A percentile compares a stretch with the other conserved stretches of the same genome.
These are phyloP conservation scores for Setaria viridis DNA, from an alignment of 202 grass and related monocot genomes.

Conservation along the genomic window DNA sequence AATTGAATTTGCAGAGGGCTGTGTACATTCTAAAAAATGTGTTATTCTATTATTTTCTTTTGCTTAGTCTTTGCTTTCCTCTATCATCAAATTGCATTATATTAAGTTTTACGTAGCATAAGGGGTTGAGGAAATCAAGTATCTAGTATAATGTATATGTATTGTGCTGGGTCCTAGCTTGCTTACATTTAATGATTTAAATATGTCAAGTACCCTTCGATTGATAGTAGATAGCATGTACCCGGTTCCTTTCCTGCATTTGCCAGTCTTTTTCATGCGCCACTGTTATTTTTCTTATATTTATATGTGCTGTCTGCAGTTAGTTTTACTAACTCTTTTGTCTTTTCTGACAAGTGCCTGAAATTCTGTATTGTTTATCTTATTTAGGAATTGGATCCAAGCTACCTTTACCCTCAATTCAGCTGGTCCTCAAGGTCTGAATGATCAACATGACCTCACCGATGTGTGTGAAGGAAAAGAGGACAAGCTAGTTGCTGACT, in stretches of 20 bases:
- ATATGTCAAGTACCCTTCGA: background rate
- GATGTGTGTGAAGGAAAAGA: slow-evolving; percentile 43
- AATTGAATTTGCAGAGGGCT: background rate
- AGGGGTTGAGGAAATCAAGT: background rate
- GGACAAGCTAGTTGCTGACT: slow-evolving; percentile 32
- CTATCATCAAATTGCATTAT: background rate
- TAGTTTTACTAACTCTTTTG: slow-evolving; percentile 24
- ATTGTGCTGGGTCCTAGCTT: background rate
- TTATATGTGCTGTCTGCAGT: slow-evolving; percentile 20
- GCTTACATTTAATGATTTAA: background rate
- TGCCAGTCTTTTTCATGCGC: background rate
- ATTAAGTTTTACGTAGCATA: background rate
- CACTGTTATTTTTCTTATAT: background rate
- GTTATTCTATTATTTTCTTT: background rate
- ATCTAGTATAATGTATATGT: background rate
- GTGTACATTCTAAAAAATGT: background rate
- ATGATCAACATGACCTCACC: slow-evolving; percentile 22
- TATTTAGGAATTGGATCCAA: slow-evolving; percentile 91
- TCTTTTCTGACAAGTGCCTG: slow-evolving; percentile 21
- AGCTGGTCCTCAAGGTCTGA: slow-evolving; percentile 32
- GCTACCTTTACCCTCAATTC: slow-evolving; percentile 64
- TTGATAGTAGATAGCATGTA: background rate
- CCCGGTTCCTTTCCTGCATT: background rate
- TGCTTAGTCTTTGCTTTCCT: background rate
- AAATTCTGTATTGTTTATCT: slow-evolving; percentile 43